phyloP scores from a whole-genome alignment of 768 basidiomycete genomes.

The Sarcomyxa edulis region DNA sequence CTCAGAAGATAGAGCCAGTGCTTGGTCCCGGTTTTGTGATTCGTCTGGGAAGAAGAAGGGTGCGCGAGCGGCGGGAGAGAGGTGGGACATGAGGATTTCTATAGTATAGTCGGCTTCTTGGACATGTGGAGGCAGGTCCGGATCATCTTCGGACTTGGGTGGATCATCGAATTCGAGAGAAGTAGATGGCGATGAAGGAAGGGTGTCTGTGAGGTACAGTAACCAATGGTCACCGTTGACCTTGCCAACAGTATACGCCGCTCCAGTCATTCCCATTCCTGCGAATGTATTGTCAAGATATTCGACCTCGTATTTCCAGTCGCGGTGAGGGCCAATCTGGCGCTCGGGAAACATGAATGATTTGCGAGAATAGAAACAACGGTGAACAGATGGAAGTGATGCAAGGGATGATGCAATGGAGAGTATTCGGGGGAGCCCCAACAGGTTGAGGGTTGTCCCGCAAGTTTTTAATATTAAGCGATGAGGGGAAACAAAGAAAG shows the following conservation, averaged over 20 bases:
- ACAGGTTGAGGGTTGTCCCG: constrained; percentile 95
- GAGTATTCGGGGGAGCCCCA: constrained; percentile 91
- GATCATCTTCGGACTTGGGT: constrained; percentile 8
- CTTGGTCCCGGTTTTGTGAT: constrained; percentile 37
- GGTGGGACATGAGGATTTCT: constrained; percentile 96
- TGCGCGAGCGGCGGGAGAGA: constrained; percentile 67
- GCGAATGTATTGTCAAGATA: constrained; percentile 88
- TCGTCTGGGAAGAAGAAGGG: constrained; percentile 60
- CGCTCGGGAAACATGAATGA: constrained; percentile 99
- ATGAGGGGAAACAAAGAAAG: constrained; percentile 91
- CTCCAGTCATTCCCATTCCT: no score
- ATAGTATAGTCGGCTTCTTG: constrained; percentile 73
- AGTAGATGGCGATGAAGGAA: background rate
- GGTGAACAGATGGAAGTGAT: constrained; percentile 64
- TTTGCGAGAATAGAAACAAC: constrained; percentile 97
- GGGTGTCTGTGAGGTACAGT: constrained; percentile 80
- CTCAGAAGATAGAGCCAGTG: constrained; percentile 55
- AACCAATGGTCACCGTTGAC: constrained; percentile 99
- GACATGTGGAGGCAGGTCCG: constrained; percentile 28
- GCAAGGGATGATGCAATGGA: constrained; percentile 79
- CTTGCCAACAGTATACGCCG: constrained; percentile 95
- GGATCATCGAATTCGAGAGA: background rate
- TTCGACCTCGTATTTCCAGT: constrained; percentile 91
- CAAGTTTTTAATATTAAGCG: constrained; percentile 98
- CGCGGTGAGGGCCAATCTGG: constrained; percentile 86